Evolutionary conservation across 495 filamentous ascomycete species (phyloP).

Genomic region (Penicillium arizonense): DNA sequence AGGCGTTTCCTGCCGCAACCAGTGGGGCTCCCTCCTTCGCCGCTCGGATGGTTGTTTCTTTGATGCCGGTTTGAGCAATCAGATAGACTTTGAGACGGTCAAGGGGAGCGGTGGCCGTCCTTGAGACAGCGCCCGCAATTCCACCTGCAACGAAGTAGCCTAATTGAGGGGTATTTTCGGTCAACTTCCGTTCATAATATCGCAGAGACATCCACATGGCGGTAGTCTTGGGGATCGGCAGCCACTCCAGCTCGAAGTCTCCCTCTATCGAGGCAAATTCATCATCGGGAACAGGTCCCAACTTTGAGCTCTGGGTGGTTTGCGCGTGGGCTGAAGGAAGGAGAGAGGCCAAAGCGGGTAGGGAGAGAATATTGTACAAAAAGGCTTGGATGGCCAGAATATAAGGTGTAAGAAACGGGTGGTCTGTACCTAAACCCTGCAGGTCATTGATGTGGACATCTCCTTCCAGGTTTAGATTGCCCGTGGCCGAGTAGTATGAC

Average conservation of each 20-base stretch:
- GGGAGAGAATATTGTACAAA: constrained; percentile 42
- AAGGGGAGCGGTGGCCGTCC: constrained; percentile 91
- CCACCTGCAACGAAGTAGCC: constrained; percentile 97
- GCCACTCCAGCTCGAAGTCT: constrained; percentile 45
- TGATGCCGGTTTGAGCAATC: constrained; percentile 79
- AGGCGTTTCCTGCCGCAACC: constrained; percentile 62
- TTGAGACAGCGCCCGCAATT: constrained; percentile 84
- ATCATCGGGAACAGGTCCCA: constrained; percentile 26
- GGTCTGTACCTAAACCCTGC: constrained; percentile 89
- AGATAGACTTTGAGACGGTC: constrained; percentile 97
- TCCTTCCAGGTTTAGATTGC: constrained; percentile 89
- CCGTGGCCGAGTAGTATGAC: constrained; percentile 87
- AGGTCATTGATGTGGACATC: constrained; percentile 91
- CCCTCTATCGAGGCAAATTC: constrained; percentile 32
- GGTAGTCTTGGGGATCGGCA: constrained; percentile 43
- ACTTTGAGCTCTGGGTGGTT: constrained; percentile 22
- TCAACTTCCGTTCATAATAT: constrained; percentile 58
- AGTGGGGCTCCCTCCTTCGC: constrained; percentile 70
- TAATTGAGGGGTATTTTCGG: constrained; percentile 66
- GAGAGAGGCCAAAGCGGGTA: constrained; percentile 37
- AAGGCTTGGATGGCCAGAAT: constrained; percentile 36
- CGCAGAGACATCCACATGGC: constrained; percentile 50
- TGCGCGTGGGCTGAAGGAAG: constrained; percentile 41
- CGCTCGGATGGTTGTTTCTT: constrained; percentile 58
- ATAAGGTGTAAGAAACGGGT: constrained; percentile 62